Evolutionary conservation across 2,329 filamentous ascomycete species (phyloP).

Genomic region (Rhynchosporium graminicola): DNA sequence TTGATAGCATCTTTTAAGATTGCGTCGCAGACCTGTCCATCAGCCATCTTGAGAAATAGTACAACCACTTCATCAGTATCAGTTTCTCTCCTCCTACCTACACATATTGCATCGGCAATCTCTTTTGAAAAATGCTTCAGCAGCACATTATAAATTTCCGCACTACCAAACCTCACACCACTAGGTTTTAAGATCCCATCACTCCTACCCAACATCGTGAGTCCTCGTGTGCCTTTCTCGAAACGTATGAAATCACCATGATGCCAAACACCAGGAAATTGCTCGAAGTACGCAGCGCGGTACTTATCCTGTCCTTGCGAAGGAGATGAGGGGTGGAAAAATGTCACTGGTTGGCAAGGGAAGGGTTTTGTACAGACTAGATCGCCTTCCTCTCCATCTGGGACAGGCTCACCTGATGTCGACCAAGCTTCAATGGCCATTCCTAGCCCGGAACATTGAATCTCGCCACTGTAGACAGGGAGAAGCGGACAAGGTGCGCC

Average conservation of each 20-base stretch:
- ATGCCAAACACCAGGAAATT: constrained; percentile 79
- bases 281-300: constrained; percentile 81
- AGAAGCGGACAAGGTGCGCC: constrained; percentile 78
- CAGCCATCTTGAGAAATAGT: constrained; percentile 80
- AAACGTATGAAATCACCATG: constrained; percentile 87
- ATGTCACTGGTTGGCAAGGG: constrained; percentile 86
- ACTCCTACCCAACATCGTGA: constrained; percentile 88
- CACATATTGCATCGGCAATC: constrained; percentile 83
- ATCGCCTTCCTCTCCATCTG: constrained; percentile 73
- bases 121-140: constrained; percentile 77
- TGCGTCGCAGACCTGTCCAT: constrained; percentile 50
- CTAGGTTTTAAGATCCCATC: constrained; percentile 92
- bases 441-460: constrained; percentile 75
- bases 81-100: constrained; percentile 66
- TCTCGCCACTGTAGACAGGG: constrained; percentile 71
- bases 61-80: constrained; percentile 54
- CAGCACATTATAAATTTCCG: constrained; percentile 96
- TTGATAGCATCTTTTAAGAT: constrained; percentile 66
- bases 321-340: constrained; percentile 72
- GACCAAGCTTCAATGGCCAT: constrained; percentile 72
- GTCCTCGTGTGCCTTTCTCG: constrained; percentile 70
- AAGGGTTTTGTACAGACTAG: constrained; percentile 86
- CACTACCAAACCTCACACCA: constrained; percentile 87
- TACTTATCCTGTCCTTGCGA: constrained; percentile 63
- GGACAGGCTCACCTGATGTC: constrained; percentile 43